Evolutionary conservation across 345 rosid species (phyloP).

Genomic region (Heritiera fomes): DNA sequence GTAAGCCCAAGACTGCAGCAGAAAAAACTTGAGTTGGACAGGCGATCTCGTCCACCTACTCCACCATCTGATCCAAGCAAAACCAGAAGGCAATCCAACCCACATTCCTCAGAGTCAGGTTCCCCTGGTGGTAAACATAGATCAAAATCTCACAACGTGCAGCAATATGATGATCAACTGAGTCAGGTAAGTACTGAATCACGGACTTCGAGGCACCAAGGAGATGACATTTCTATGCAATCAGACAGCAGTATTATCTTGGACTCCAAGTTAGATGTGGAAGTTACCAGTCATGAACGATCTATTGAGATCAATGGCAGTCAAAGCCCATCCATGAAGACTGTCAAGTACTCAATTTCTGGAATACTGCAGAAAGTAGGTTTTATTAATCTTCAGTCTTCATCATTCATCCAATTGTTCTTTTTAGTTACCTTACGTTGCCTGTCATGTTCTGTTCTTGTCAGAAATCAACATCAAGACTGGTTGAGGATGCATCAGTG

Average conservation of each 20-base stretch:
- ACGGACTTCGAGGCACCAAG: constrained; percentile 60
- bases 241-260: constrained; percentile 47
- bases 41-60: constrained; percentile 79
- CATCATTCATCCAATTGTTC: constrained; percentile 1
- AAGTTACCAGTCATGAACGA: constrained; percentile 38
- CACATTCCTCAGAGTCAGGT: constrained; percentile 47
- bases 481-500: constrained; percentile 49
- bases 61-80: constrained; percentile 70
- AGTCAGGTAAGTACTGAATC: constrained; percentile 81
- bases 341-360: constrained; percentile 41
- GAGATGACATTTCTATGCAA: constrained; percentile 55
- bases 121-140: constrained; percentile 66
- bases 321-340: constrained; percentile 46
- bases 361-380: constrained; percentile 55
- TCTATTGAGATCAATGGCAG: constrained; percentile 34
- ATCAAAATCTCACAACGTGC: constrained; percentile 45
- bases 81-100: constrained; percentile 50
- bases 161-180: constrained; percentile 62
- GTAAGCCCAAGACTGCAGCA: constrained; percentile 83
- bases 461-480: constrained; percentile 52
- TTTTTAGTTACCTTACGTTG: constrained; percentile 5
- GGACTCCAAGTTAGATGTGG: constrained; percentile 39
- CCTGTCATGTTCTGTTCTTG: constrained; percentile 18
- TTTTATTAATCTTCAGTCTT: constrained; percentile 22
- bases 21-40: constrained; percentile 68